Conservation (phyloP, 164 flowering plant genomes). For the Buxus sempervirens region DNA sequence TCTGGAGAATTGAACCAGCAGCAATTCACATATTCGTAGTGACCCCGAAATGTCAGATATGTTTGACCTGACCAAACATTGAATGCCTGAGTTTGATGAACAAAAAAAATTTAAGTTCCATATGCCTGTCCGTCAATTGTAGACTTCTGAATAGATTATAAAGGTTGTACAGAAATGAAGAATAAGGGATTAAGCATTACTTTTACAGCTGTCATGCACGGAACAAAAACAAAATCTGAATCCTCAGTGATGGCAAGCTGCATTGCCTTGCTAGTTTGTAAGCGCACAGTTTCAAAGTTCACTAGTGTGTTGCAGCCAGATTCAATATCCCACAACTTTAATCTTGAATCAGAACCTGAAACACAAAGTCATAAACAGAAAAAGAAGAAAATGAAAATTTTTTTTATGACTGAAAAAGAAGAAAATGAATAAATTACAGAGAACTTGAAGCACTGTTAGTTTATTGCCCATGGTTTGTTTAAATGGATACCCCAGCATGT, state of each 20-base stretch:
- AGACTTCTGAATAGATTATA: neutral
- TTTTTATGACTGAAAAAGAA: conserved; percentile 4
- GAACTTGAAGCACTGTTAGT: too few species aligned
- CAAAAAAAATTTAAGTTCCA: neutral
- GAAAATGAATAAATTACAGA: too few species aligned
- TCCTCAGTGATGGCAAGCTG: conserved; percentile 71
- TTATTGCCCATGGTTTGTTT: too few species aligned
- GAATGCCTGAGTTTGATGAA: conserved; percentile 53
- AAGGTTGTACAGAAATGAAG: neutral
- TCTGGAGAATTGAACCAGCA: conserved; percentile 80
- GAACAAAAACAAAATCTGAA: conserved; percentile 79
- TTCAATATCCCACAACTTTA: conserved; percentile 85
- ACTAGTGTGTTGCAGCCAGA: conserved; percentile 93
- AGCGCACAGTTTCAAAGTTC: conserved; percentile 69
- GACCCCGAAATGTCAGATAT: conserved; percentile 61
- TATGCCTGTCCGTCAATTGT: neutral
- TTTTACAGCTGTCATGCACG: conserved; percentile 81
- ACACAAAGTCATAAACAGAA: conserved; percentile 13
- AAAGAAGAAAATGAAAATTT: too few species aligned
- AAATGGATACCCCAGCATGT: too few species aligned
- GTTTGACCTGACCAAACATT: conserved; percentile 85
- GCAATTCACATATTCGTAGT: conserved; percentile 84
- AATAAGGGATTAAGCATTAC: conserved; percentile 33
- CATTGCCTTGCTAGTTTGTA: conserved; percentile 61
- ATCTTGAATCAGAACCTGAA: conserved; percentile 93